These are phyloP conservation scores for Aspergillus uvarum DNA, from an alignment of 2,329 filamentous ascomycete species.

Conservation along the genomic window DNA sequence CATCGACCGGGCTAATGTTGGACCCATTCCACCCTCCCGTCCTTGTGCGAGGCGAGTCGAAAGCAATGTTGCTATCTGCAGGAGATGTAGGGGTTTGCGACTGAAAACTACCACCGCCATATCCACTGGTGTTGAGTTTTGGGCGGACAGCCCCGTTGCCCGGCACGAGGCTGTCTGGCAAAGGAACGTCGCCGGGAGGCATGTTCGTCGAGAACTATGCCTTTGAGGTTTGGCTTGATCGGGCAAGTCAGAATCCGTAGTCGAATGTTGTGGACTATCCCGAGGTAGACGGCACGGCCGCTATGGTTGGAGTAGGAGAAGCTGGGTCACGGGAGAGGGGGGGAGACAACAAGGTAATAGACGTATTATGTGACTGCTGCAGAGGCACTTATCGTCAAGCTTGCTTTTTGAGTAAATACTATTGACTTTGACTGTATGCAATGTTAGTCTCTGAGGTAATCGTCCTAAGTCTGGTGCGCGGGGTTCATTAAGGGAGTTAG, in stretches of 20 bases:
- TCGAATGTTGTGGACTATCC: not conserved
- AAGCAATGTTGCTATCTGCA: conserved; percentile 36
- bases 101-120: conserved; percentile 34
- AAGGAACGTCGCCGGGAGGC: conserved; percentile 42
- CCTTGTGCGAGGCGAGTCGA: conserved; percentile 37
- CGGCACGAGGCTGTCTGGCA: conserved; percentile 45
- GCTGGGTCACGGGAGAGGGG: conserved; percentile 1
- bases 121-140: conserved; percentile 37
- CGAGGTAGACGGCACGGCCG: conserved; percentile 7
- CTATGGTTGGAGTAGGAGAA: conserved; percentile 8
- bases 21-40: conserved; percentile 25
- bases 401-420: not conserved
- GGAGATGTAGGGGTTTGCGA: conserved; percentile 43
- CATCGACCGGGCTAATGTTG: conserved; percentile 24
- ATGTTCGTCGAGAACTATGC: conserved; percentile 32
- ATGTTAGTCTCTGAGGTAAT: conserved; percentile 10
- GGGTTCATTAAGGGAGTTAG: conserved; percentile 15
- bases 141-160: conserved; percentile 42
- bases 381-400: conserved; percentile 1
- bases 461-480: conserved; percentile 14
- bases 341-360: not conserved
- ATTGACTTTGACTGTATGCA: not conserved
- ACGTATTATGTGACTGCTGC: conserved; percentile 1
- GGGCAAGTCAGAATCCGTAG: not conserved
- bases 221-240: conserved; percentile 3